These are phyloP conservation scores for Rhodotorula sp. DNA, from an alignment of 1,284 basidiomycete genomes.

Conservation along the genomic window DNA sequence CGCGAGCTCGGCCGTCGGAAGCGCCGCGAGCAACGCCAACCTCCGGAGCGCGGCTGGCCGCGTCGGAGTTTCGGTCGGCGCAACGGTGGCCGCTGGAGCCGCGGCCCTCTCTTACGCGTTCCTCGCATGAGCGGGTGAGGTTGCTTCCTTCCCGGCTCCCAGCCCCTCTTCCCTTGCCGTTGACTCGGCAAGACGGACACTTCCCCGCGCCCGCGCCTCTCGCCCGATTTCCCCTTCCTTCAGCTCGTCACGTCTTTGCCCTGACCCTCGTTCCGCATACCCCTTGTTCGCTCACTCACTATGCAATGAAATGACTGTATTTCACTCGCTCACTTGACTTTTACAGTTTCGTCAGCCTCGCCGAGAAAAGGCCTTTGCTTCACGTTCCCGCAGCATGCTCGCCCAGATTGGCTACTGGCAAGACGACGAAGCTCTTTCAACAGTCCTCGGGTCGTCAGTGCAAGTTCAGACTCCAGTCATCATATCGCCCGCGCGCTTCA, in stretches of 20 bases:
- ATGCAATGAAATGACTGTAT: no score
- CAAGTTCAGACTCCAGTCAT: conserved; percentile 5
- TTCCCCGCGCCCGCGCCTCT: not conserved
- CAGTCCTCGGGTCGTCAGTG: not conserved
- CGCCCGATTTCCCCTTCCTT: not conserved
- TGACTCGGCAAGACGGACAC: not conserved
- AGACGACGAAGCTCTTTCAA: not conserved
- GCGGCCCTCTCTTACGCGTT: not conserved
- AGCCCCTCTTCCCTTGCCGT: not conserved
- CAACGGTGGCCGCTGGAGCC: not conserved
- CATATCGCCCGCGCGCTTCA: not conserved
- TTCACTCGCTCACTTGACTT: no score
- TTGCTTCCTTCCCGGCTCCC: not conserved
- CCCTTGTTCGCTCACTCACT: no score
- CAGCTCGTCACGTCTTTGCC: not conserved
- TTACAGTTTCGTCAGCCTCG: no score
- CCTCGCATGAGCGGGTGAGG: not conserved
- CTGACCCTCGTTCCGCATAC: no score
- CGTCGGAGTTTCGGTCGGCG: not conserved
- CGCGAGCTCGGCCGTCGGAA: not conserved
- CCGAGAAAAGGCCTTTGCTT: no score
- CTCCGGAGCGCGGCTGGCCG: not conserved
- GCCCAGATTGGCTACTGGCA: not conserved
- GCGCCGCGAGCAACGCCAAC: not conserved
- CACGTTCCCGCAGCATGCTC: no score